A percentile compares a stretch with the other conserved stretches of the same genome.
Evolutionary conservation across 2,329 filamentous ascomycete species (phyloP).

Genomic region (Karstenula rhodostoma): DNA sequence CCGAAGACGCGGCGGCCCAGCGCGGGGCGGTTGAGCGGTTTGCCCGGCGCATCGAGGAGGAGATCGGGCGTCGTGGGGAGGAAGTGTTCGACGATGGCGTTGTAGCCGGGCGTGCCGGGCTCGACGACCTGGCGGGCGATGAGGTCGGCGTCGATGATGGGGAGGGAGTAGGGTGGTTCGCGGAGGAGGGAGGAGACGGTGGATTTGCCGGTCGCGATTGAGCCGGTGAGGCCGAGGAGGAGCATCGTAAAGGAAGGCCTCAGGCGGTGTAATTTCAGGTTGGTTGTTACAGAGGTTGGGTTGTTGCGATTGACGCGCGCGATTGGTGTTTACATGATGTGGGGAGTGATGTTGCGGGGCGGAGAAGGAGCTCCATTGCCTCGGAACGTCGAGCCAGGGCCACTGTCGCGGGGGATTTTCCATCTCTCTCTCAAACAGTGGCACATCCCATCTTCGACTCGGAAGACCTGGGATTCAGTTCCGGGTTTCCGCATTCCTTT

Average conservation of each 20-base stretch:
- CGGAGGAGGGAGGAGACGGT: slow-evolving; percentile 88
- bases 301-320: not conserved
- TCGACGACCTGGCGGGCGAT: slow-evolving; percentile 93
- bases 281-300: not conserved
- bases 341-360: slow-evolving; percentile 18
- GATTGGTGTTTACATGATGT: slow-evolving; percentile 19
- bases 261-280: not conserved
- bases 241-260: slow-evolving; percentile 68
- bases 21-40: slow-evolving; percentile 84
- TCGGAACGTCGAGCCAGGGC: slow-evolving; percentile 26
- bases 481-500: not conserved
- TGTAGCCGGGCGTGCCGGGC: slow-evolving; percentile 85
- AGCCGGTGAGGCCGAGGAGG: slow-evolving; percentile 93
- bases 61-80: slow-evolving; percentile 84
- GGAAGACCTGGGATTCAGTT: not conserved
- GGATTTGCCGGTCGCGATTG: slow-evolving; percentile 97
- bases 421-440: not conserved
- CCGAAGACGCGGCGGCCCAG: slow-evolving; percentile 90
- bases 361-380: slow-evolving; percentile 19
- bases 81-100: slow-evolving; percentile 83
- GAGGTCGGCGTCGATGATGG: slow-evolving; percentile 92
- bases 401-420: slow-evolving; percentile 10
- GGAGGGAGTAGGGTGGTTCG: slow-evolving; percentile 80
- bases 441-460: not conserved
- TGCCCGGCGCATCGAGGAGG: slow-evolving; percentile 60